Percentiles rank a stretch among this genome's conserved stretches.
These are phyloP conservation scores for Mucor irregularis DNA, from an alignment of 371 early-diverging fungal species.

Conservation along the genomic window DNA sequence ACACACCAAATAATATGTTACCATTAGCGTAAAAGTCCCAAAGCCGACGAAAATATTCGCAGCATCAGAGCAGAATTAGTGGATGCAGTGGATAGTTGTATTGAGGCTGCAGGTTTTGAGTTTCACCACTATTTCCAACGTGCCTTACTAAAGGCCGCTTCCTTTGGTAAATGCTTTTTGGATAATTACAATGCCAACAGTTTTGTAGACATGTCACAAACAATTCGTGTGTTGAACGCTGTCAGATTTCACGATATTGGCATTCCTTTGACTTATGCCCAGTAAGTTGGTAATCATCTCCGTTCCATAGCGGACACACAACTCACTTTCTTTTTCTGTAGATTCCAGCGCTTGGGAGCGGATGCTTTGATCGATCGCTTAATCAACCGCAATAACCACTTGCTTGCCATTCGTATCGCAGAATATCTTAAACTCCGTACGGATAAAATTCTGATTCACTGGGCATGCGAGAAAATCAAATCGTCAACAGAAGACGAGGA, in stretches of 20 bases:
- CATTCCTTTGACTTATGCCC: constrained; percentile 85
- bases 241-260: constrained; percentile 83
- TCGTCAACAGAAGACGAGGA: constrained; percentile 86
- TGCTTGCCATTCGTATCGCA: constrained; percentile 83
- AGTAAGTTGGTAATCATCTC: constrained; percentile 56
- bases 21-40: constrained; percentile 74
- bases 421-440: constrained; percentile 80
- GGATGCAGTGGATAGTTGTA: constrained; percentile 89
- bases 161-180: constrained; percentile 93
- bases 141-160: constrained; percentile 85
- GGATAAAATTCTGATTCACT: constrained; percentile 87
- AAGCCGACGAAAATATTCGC: constrained; percentile 94
- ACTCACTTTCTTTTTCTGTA: constrained; percentile 24
- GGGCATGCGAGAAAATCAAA: constrained; percentile 96
- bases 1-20: too few relatives aligned
- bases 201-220: constrained; percentile 88
- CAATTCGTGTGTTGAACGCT: constrained; percentile 87
- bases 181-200: constrained; percentile 80
- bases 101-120: constrained; percentile 94
- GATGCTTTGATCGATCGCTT: constrained; percentile 82
- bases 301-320: background rate
- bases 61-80: constrained; percentile 78
- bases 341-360: constrained; percentile 75
- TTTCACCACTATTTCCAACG: constrained; percentile 75
- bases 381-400: constrained; percentile 80